Evolutionary conservation across 495 filamentous ascomycete genomes (phyloP).

Genomic region (Penicillium macrosclerotiorum): DNA sequence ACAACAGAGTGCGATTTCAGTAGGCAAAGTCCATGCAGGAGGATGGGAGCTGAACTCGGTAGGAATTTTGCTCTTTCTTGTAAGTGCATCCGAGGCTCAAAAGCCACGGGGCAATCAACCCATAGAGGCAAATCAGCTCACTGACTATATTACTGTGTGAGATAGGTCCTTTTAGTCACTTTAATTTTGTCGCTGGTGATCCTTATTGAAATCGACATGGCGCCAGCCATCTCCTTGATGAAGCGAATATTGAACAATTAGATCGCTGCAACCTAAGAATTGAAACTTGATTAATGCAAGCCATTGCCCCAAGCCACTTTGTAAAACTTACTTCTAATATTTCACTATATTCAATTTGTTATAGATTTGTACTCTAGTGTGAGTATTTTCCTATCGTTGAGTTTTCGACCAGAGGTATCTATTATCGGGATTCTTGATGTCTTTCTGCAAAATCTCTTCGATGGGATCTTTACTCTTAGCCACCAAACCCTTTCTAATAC

Average conservation of each 20-base stretch:
- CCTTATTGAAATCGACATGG: slow-evolving; percentile 23
- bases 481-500: background rate
- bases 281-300: background rate
- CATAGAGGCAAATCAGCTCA: background rate
- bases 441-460: no score
- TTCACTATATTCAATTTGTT: no score
- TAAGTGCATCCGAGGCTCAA: slow-evolving; percentile 33
- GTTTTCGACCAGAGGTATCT: no score
- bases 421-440: no score
- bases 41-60: slow-evolving; percentile 66
- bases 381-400: no score
- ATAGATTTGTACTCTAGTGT: no score
- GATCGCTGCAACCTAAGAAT: background rate
- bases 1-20: slow-evolving; percentile 63
- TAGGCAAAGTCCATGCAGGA: slow-evolving; percentile 62
- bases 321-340: no score
- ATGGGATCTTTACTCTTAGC: no score
- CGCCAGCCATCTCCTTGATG: background rate
- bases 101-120: no score
- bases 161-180: slow-evolving; percentile 26
- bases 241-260: slow-evolving; percentile 2
- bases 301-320: background rate
- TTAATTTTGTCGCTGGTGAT: slow-evolving; percentile 31
- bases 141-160: background rate
- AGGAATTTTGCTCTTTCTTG: slow-evolving; percentile 44